Evolutionary conservation across 2,329 filamentous ascomycete genomes (phyloP), one percentile per base, ranked within the genome.

Genomic region (Chaetomiaceae sp.): DNA sequence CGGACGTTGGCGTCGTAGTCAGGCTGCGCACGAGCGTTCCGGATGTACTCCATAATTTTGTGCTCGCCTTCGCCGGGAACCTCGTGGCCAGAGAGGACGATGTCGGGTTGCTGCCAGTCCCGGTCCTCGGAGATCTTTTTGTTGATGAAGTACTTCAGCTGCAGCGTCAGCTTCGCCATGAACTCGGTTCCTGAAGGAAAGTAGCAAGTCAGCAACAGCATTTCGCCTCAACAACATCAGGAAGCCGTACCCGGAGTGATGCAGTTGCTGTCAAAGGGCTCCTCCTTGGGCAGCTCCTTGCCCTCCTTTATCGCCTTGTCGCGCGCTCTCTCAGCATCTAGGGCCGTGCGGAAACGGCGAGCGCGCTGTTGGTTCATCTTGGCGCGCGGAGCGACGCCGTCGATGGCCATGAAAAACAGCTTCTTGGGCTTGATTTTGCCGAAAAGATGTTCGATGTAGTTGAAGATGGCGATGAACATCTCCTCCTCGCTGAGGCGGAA

Each of bases 1-100:
- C 93, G 87, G 52, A 95, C 81, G 61, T 98, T 97, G 40, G 88
- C 79, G 65, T 95, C 84, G 67, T 98, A 98, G 53, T 84, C 81
- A 2, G 87, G 87, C 67, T 98, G 93, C 39, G 91, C 89, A 74
- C 97, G 97, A 52, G 93, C 88, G 67, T 94, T 88, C 58, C 93
- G 86, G 66, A 98, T 98, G 68, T 98, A 98, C 68, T 98, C 94
- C 93, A 98, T 98, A 68, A 98, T 95, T 72, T 98, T 98, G 74
- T 98, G 93, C 68, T 98, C 93, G 59, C 93, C 93, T 69, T 98
- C 94, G 59, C 93, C 93, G 6, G 93, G 93, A 20, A 97, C 91
- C 67, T 98, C 94, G 63, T 98, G 94, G 45, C 94, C 93, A 6
- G 93, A 98, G 49, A 98, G 77, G 43, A 98, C 89, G 58, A 98